A percentile compares a stretch with the other conserved stretches of the same genome.
These are phyloP conservation scores for Hirschioporus abietinus DNA, from an alignment of 768 basidiomycete species.

Conservation along the genomic window DNA sequence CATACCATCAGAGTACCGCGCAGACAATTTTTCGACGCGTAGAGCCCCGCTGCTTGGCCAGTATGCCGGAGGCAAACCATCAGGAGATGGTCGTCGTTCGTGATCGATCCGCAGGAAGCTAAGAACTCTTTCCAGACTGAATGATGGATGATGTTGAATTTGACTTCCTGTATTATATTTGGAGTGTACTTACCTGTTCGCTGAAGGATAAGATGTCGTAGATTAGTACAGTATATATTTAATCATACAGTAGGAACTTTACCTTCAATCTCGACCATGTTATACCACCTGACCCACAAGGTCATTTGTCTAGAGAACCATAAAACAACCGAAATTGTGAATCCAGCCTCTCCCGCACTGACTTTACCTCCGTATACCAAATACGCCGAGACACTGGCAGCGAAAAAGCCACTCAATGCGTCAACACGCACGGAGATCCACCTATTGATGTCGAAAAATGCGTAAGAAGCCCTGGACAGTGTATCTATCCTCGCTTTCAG, in stretches of 20 bases:
- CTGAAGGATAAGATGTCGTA: neutral
- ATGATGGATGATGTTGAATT: no score
- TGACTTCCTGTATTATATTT: no score
- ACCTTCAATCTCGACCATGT: slow-evolving; percentile 16
- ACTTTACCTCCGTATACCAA: slow-evolving; percentile 4
- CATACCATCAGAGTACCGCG: slow-evolving; percentile 22
- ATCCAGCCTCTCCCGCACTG: slow-evolving; percentile 10
- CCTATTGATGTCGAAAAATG: slow-evolving; percentile 24
- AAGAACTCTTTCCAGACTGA: slow-evolving; percentile 27
- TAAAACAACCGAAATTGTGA: slow-evolving; percentile 11
- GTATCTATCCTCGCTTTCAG: slow-evolving; percentile 27
- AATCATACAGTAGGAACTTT: neutral
- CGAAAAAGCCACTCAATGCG: slow-evolving; percentile 33
- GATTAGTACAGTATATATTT: neutral
- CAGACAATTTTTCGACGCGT: slow-evolving; percentile 29
- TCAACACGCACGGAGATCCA: slow-evolving; percentile 30
- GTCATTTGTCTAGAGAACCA: slow-evolving; percentile 11
- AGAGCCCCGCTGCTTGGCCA: slow-evolving; percentile 36
- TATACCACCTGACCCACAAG: slow-evolving; percentile 16
- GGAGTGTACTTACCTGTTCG: neutral
- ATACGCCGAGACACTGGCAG: slow-evolving; percentile 15
- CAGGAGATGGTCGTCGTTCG: slow-evolving; percentile 23
- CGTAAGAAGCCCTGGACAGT: slow-evolving; percentile 18
- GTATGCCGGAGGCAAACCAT: slow-evolving; percentile 33
- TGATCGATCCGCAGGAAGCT: slow-evolving; percentile 34